Base-by-base conservation (phyloP, 768 basidiomycete species). In the Suillus decipiens region DNA sequence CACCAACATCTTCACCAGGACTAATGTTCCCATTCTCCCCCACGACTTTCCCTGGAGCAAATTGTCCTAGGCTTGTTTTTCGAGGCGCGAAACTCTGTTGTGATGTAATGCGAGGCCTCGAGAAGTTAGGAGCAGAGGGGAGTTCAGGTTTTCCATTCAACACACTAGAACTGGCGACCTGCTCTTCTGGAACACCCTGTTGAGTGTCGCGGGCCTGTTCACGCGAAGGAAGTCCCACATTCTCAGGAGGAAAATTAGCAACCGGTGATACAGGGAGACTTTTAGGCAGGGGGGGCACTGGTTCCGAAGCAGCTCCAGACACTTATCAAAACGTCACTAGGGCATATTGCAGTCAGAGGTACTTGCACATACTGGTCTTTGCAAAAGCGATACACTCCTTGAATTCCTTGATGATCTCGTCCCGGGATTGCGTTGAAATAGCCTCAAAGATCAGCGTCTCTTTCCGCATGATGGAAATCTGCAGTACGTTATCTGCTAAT, bases 361-460 rank as follows among this genome's bases (percentile, higher is more conserved):
- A 65, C 17, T 42, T 34, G 58, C n/a, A 80, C 93, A 74, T 71
- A 96, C 95, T 73, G 39, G 83, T 81, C 33, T 82, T 78, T 36
- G 93, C 90, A 73, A 94, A 93, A 43, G 89, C 88, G 64, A 94
- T 91, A 70, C 93, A 96, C 37, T 94, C 95, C 51, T 79, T 81
- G 72, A 99, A 86, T 70, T 92, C 89, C 9, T 78, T 69, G 48
- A 91, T 73, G 67, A 95, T 81, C 65, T 78, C 77, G 68, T 93
- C 86, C 64, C 93, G 82, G 15, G 80, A 75, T 37, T 83, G 78
- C 11, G 73, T 73, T 1, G 89, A 88, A 61, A 86, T 82, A 8
- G 84, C 78, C 62, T 89, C 84, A 10, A 99, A 68, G 47, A 82
- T 78, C 58, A 99, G 74, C 6, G 82, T 87, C 75, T 99, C 97